Evolutionary conservation across 2,329 filamentous ascomycete genomes (phyloP).

Genomic region (Colletotrichum tofieldiae): DNA sequence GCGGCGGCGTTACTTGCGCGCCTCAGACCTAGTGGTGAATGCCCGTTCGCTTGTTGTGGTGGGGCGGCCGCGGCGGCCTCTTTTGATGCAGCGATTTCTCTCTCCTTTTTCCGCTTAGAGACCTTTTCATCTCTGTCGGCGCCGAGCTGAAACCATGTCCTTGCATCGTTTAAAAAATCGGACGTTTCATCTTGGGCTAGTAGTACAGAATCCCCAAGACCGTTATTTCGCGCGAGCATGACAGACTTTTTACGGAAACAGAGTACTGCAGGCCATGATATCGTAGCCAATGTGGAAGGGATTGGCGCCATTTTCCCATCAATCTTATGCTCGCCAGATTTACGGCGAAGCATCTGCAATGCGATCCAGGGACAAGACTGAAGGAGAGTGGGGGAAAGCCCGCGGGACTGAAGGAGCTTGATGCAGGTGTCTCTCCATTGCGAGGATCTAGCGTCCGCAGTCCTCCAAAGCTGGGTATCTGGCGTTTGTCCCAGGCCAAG

Average conservation of each 20-base stretch:
- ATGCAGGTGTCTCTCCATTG: constrained; percentile 67
- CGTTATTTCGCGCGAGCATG: constrained; percentile 57
- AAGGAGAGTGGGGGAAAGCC: constrained; percentile 61
- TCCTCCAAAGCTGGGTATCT: constrained; percentile 65
- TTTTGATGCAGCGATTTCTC: constrained; percentile 58
- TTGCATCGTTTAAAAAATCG: constrained; percentile 66
- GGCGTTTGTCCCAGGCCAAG: constrained; percentile 65
- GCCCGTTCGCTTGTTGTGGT: constrained; percentile 61
- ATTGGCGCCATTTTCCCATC: constrained; percentile 60
- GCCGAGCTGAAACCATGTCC: constrained; percentile 62
- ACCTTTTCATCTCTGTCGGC: constrained; percentile 64
- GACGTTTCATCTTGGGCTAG: constrained; percentile 59
- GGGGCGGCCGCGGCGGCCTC: constrained; percentile 62
- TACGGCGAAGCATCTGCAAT: constrained; percentile 64
- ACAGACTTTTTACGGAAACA: constrained; percentile 67
- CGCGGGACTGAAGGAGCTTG: constrained; percentile 66
- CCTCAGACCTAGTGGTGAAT: constrained; percentile 68
- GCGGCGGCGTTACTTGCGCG: constrained; percentile 63
- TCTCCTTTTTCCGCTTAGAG: constrained; percentile 66
- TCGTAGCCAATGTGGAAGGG: constrained; percentile 53
- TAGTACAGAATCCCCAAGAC: constrained; percentile 57
- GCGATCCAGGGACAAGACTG: constrained; percentile 66
- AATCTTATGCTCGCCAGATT: constrained; percentile 57
- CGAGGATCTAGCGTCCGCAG: constrained; percentile 58
- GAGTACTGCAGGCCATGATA: constrained; percentile 69